Evolutionary conservation across 2,329 filamentous ascomycete species (phyloP).

Genomic region (Camptophora hylomeconis): DNA sequence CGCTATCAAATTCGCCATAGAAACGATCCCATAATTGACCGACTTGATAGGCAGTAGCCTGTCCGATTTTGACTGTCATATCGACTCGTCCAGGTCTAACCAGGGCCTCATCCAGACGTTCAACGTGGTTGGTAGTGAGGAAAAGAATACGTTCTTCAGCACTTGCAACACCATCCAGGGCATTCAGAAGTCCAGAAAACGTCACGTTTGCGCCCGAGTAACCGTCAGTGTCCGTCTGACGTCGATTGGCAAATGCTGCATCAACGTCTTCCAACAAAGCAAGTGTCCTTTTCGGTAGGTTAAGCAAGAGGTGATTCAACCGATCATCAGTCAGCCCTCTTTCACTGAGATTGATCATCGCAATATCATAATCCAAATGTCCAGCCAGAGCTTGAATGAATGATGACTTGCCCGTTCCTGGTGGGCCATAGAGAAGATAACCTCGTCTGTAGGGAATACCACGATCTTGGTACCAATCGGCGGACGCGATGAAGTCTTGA

Average conservation of each 20-base stretch:
- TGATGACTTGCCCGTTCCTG: slow-evolving; percentile 84
- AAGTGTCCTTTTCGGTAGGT: slow-evolving; percentile 69
- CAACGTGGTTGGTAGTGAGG: slow-evolving; percentile 86
- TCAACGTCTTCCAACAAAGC: slow-evolving; percentile 83
- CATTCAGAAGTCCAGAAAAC: slow-evolving; percentile 80
- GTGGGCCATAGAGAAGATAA: slow-evolving; percentile 78
- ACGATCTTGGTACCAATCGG: slow-evolving; percentile 85
- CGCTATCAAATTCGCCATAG: slow-evolving; percentile 66
- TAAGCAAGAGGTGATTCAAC: slow-evolving; percentile 71
- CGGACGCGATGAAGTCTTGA: slow-evolving; percentile 63
- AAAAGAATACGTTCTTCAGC: slow-evolving; percentile 91
- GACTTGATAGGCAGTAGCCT: slow-evolving; percentile 77
- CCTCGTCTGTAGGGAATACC: slow-evolving; percentile 86
- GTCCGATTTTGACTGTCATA: slow-evolving; percentile 79
- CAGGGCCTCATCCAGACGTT: slow-evolving; percentile 68
- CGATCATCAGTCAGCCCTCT: slow-evolving; percentile 81
- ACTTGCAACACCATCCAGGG: slow-evolving; percentile 81
- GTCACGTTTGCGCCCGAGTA: slow-evolving; percentile 83
- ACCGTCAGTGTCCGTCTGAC: slow-evolving; percentile 64
- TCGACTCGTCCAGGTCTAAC: slow-evolving; percentile 87
- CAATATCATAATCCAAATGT: slow-evolving; percentile 83
- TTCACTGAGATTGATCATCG: slow-evolving; percentile 83
- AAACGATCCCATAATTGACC: slow-evolving; percentile 85
- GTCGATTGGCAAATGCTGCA: slow-evolving; percentile 74
- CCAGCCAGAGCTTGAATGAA: slow-evolving; percentile 93